Base-by-base conservation (phyloP, 495 filamentous ascomycete genomes). In the Penicillium salamii region DNA sequence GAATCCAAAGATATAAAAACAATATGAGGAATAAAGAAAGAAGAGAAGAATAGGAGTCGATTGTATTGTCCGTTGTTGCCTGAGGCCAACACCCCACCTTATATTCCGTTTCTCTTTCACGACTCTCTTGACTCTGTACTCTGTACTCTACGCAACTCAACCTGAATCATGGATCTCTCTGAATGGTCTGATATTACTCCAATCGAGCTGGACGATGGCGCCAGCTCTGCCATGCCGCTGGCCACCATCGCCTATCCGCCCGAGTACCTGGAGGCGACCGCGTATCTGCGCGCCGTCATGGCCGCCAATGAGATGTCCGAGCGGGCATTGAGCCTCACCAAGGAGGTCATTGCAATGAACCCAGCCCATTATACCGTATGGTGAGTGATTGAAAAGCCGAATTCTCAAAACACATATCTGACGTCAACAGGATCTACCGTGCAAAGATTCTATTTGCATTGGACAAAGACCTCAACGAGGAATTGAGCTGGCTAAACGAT, bases 331-430 rank as follows among this genome's bases (percentile, higher is more conserved):
- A 74, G 75, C n/a, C 81, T 98, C 38, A 97, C 93, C 2, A 83
- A 89, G 54, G 81, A 91, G 62, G 83, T 97, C 49, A 97, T 97
- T 62, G 68, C 72, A 14, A 81, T 96, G 80, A 98, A 98, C 67
- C 89, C 93, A 6, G 90, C 92, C 8, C 95, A 97, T 67, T 98
- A 98, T 71, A 98, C 95, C 5, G 90, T 97, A 46, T 98, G 93
- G 93, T 85, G 65, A 54, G 66, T 5, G 24, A 17, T 38, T 35
- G 31, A 18, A 26, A 26, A 3, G 8, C 23, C 23, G 23, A 26
- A 26, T 26, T n/a, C n/a, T n/a, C n/a, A n/a, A n/a, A 40, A 4
- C 23, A 11, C 21, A 46, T 34, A 20, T 45, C 49, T 55, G 36
- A 61, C 32, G 38, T 29, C 12, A 5, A 14, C 50, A 86, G 83